Base-by-base conservation (phyloP, 2,329 filamentous ascomycete species). In the Chaetomium strumarium region DNA sequence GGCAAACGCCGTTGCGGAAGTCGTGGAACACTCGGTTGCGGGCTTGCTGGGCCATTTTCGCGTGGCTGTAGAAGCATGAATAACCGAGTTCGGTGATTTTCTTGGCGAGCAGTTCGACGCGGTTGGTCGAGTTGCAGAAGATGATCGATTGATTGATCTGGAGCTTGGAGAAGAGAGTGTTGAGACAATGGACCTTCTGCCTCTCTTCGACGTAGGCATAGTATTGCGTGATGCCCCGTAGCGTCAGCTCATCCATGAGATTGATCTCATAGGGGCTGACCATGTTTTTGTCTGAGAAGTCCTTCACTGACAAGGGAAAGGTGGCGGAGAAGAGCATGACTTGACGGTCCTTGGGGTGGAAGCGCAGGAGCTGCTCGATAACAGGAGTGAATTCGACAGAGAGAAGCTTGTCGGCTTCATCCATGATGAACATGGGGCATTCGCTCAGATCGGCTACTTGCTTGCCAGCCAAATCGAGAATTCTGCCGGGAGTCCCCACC, bases 101-200 rank as follows among this genome's bases (percentile, higher is more conserved):
- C 79, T 99, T 99, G 46, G 93, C 93, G 24, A 99, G 81, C 49
- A 99, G 79, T 72, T 99, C 93, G 56, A 99, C 93, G 60, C 93
- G 89, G 71, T 97, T 97, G 49, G 93, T 99, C 38, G 93, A 99
- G 73, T 99, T 99, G 75, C 93, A 99, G 76, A 99, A 99, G 69
- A 99, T 99, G 75, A 99, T 99, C 58, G 95, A 99, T 76, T 99
- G 93, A 74, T 99, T 99, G 75, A 99, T 99, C 72, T 99, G 92
- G 14, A 99, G 83, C 73, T 96, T 96, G 63, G 91, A 96, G 77
- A 99, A 99, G 58, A 99, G 85, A 0, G 93, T 99, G 76, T 99
- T 99, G 60, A 99, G 75, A 70, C 93, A 99, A 74, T 99, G 95
- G 17, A 99, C 93, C 75, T 99, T 99, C 69, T 96, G 90, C 75